Evolutionary conservation across 768 basidiomycete genomes (phyloP), one percentile per base, ranked within the genome.

Genomic region (Hortiboletus campestris): DNA sequence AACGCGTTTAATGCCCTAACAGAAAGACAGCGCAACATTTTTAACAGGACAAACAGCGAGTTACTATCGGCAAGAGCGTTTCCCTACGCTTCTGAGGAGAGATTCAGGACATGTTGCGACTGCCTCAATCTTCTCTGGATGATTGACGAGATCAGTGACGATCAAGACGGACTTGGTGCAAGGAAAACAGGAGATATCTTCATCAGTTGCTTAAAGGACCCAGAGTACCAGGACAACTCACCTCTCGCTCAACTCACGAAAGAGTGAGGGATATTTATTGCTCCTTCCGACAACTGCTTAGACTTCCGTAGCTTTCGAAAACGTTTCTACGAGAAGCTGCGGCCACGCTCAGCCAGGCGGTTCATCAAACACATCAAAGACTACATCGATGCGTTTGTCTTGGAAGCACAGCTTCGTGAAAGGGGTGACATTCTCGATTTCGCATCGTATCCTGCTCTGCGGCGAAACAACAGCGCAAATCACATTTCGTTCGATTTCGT

Each of bases 401-500:
- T 66, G 47, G 84, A 88, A 68, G 86, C 85, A 11, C 78, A 80
- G 58, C 78, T 86, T 47, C 82, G 85, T 47, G 81, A 85, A 64
- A 71, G 69, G 51, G 78, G 78, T 16, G 68, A 80, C 46, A 78
- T 88, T 31, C 81, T 86, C 40, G 75, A 77, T 64, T 65, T 84
- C 41, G 74, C 78, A 12, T 69, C 78, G 3, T 89, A 83, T 72
- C 74, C 80, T 49, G 63, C 72, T 4, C 77, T 86, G 56, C 84
- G 86, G 46, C 80, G 87, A 48, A 83, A 88, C 63, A 88, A 84
- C 68, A 87, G 86, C 65, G 87, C 83, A 42, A 80, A 84, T 60
- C 77, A 81, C 28, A 75, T 82, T 51, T 86, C 84, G 70, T 86
- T 84, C 63, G 80, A 79, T 38, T 75, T 88, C 31, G 76, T 84